Base-by-base conservation (phyloP, 2,329 filamentous ascomycete genomes). In the Colletotrichum sublineola region DNA sequence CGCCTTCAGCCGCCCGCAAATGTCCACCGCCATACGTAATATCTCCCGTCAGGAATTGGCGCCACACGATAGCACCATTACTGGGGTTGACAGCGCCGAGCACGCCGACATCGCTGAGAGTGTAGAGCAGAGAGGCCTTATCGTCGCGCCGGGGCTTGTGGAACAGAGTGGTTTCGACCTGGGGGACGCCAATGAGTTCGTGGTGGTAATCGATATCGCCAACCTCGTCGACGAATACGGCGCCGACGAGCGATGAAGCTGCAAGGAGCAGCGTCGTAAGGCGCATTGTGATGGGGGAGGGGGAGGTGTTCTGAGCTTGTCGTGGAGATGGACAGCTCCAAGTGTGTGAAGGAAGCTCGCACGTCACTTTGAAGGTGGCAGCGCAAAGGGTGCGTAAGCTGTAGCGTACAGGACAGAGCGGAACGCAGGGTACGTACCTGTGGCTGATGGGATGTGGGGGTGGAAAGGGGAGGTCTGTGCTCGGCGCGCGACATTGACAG, bases 171-270 rank as follows among this genome's bases (percentile, higher is more conserved):
- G 94, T 93, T 74, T 94, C 90, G 80, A 90, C 86, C 80, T 93
- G 92, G 67, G 96, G 95, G 48, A 94, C 84, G 78, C 96, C 96
- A 78, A 99, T 86, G 61, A 98, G 91, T 75, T 94, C 90, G 84
- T 97, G 91, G 84, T 98, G 96, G 85, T 95, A 98, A 84, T 99
- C 96, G 81, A 97, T 90, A 77, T 94, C 89, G 84, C 92, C 95
- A 76, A 97, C 95, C 82, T 99, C 96, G 80, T 99, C 96, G 76
- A 89, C 87, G 84, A 95, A 97, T 73, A 98, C 90, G 75, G 95
- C 94, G 78, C 83, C 80, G 63, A 89, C 84, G 60, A 84, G 77
- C 61, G 82, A 78, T 68, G 82, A 81, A 58, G 84, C 78, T 75
- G 79, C 82, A 76, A 84, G 77, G 40, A 85, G 77, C 56, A 75